Conservation (phyloP, 164 flowering plant species). For the Houttuynia cordata region DNA sequence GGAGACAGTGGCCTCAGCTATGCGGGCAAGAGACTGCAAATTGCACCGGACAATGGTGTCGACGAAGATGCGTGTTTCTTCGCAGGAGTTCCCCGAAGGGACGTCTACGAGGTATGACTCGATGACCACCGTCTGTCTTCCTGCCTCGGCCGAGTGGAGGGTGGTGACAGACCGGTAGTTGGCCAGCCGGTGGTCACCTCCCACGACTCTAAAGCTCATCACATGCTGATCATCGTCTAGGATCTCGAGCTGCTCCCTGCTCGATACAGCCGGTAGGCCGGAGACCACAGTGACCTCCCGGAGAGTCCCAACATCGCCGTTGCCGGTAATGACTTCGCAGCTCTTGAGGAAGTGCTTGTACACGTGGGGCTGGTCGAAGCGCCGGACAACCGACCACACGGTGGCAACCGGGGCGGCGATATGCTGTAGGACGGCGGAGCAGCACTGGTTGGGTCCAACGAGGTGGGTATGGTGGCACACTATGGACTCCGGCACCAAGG, state of each 20-base stretch:
- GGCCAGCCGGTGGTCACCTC: conserved; percentile 67
- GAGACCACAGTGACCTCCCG: conserved; percentile 59
- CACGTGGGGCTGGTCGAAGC: conserved; percentile 75
- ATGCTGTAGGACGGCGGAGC: conserved; percentile 54
- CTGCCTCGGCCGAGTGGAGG: conserved; percentile 36
- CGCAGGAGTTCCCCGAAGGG: conserved; percentile 58
- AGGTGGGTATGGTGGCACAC: conserved; percentile 38
- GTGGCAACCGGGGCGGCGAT: conserved; percentile 58
- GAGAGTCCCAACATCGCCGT: conserved; percentile 44
- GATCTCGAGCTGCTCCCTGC: conserved; percentile 73
- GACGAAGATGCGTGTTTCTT: conserved; percentile 60
- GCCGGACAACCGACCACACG: conserved; percentile 80
- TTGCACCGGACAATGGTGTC: conserved; percentile 73
- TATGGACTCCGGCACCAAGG: conserved; percentile 29
- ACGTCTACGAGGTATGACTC: conserved; percentile 77
- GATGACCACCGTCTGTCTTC: conserved; percentile 44
- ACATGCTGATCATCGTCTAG: conserved; percentile 72
- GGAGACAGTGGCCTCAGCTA: conserved; percentile 24
- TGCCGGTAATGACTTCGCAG: conserved; percentile 51
- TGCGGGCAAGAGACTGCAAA: conserved; percentile 56
- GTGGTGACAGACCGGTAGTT: conserved; percentile 67
- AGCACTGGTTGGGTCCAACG: conserved; percentile 54
- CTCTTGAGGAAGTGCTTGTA: conserved; percentile 72
- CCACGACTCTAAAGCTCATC: conserved; percentile 66
- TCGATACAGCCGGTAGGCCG: conserved; percentile 57